Percentiles rank a stretch among this genome's conserved stretches.
These are phyloP conservation scores for Citrus unshiu DNA, from an alignment of 345 rosid species.

Conservation along the genomic window DNA sequence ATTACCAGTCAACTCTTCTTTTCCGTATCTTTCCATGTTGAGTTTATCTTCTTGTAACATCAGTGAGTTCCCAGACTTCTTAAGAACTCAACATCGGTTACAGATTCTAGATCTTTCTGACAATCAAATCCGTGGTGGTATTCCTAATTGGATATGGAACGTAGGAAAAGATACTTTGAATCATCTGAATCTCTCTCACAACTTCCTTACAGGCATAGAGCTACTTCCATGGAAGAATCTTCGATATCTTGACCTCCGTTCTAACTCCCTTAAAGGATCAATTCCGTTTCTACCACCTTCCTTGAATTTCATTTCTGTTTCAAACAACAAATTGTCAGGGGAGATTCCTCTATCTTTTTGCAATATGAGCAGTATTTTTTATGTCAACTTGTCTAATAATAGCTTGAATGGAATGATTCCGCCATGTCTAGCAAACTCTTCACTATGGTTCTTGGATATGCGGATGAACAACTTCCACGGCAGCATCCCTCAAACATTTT, in stretches of 20 bases:
- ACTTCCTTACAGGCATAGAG: slow-evolving; percentile 10
- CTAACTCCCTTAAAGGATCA: slow-evolving; percentile 16
- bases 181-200: not conserved
- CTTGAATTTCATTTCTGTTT: not conserved
- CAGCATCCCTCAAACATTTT: not conserved
- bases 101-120: not conserved
- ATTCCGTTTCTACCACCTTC: slow-evolving; percentile 13
- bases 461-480: slow-evolving; percentile 20
- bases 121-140: not conserved
- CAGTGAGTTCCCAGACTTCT: not conserved
- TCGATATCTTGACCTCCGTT: slow-evolving; percentile 13
- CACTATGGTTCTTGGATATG: slow-evolving; percentile 8
- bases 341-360: slow-evolving; percentile 20
- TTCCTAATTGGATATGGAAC: not conserved
- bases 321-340: slow-evolving; percentile 15
- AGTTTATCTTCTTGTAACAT: not conserved
- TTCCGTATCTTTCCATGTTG: not conserved
- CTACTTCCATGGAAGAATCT: not conserved
- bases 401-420: slow-evolving; percentile 26
- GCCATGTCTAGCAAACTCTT: slow-evolving; percentile 7
- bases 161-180: not conserved
- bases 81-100: not conserved
- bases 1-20: not conserved
- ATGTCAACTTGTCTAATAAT: slow-evolving; percentile 22
- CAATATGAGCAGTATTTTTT: not conserved